These are phyloP conservation scores for Kazachstania viticola DNA, from an alignment of 805 yeast genomes.

Conservation along the genomic window DNA sequence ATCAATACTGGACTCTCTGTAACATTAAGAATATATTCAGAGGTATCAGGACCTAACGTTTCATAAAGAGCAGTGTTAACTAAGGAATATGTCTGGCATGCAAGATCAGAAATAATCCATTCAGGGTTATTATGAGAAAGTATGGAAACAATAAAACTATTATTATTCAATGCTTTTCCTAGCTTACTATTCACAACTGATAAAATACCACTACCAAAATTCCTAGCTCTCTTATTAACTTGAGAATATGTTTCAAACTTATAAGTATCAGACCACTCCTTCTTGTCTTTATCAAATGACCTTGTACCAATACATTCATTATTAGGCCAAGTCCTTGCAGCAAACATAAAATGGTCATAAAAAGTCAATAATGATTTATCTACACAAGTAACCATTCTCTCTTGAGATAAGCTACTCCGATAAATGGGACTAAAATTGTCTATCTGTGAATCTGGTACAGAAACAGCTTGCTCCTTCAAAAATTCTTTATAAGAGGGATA, in stretches of 20 bases:
- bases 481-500: slow-evolving; percentile 15
- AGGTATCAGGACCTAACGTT: slow-evolving; percentile 47
- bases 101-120: slow-evolving; percentile 62
- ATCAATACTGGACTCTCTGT: slow-evolving; percentile 54
- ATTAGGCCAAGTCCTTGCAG: slow-evolving; percentile 29
- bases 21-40: slow-evolving; percentile 48
- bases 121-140: slow-evolving; percentile 50
- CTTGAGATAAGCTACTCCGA: slow-evolving; percentile 32
- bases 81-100: slow-evolving; percentile 47
- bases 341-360: slow-evolving; percentile 33
- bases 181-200: slow-evolving; percentile 32
- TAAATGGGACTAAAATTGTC: slow-evolving; percentile 36
- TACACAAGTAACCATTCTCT: slow-evolving; percentile 27
- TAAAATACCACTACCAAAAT: slow-evolving; percentile 46
- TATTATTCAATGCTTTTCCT: slow-evolving; percentile 17
- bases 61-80: slow-evolving; percentile 47
- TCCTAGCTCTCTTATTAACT: slow-evolving; percentile 32
- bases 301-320: slow-evolving; percentile 39
- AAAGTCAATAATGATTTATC: slow-evolving; percentile 36
- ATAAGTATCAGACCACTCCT: slow-evolving; percentile 32
- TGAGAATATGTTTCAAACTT: slow-evolving; percentile 33
- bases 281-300: slow-evolving; percentile 21
- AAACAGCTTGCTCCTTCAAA: slow-evolving; percentile 25
- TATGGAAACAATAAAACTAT: slow-evolving; percentile 41
- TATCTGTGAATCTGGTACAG: slow-evolving; percentile 8